Evolutionary conservation across 495 filamentous ascomycete genomes (phyloP).

Genomic region (Neurospora hispaniola): DNA sequence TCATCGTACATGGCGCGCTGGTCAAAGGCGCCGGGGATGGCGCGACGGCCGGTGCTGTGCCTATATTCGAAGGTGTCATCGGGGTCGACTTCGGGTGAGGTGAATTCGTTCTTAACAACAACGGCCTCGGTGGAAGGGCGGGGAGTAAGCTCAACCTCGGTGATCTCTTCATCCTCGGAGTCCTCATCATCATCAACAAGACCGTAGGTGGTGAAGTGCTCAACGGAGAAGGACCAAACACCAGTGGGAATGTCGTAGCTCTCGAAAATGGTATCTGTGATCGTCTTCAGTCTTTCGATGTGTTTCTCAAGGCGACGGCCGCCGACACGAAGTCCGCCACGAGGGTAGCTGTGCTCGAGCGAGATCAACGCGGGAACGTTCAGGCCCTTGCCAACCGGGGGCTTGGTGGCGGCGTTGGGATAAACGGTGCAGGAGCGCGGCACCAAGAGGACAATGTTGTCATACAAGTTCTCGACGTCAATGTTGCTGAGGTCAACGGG

Average conservation of each 20-base stretch:
- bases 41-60: constrained; percentile 42
- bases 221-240: constrained; percentile 81
- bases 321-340: constrained; percentile 32
- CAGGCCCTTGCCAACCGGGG: constrained; percentile 69
- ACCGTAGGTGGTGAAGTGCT: constrained; percentile 95
- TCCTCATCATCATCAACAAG: constrained; percentile 79
- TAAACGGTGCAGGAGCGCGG: constrained; percentile 80
- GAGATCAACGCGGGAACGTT: constrained; percentile 82
- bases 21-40: constrained; percentile 71
- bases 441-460: constrained; percentile 59
- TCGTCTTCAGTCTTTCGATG: constrained; percentile 61
- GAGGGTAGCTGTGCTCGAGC: constrained; percentile 84
- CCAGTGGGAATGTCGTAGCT: constrained; percentile 68
- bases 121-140: constrained; percentile 5
- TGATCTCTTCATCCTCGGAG: constrained; percentile 62
- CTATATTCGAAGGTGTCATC: constrained; percentile 80
- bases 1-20: constrained; percentile 43
- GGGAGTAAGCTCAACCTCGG: constrained; percentile 34
- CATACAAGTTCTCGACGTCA: constrained; percentile 60
- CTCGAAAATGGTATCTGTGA: constrained; percentile 69
- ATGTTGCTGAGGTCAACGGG: constrained; percentile 70
- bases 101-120: constrained; percentile 9
- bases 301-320: constrained; percentile 58
- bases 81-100: constrained; percentile 36
- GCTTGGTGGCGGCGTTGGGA: constrained; percentile 61